Evolutionary conservation across 2,329 filamentous ascomycete species (phyloP).

Genomic region (Arthroderma sp.): DNA sequence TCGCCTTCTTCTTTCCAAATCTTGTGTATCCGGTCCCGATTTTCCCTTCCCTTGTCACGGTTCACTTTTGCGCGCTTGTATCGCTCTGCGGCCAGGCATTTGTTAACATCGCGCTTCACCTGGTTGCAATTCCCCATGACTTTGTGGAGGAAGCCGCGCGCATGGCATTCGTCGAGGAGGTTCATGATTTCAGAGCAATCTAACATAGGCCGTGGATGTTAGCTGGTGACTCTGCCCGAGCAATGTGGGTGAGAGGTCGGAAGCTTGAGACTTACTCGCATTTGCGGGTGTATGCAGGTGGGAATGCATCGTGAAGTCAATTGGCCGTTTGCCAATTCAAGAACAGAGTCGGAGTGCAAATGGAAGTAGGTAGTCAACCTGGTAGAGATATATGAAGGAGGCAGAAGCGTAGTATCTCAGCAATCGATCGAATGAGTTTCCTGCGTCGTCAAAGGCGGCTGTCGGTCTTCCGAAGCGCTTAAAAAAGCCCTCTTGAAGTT

Average conservation of each 20-base stretch:
- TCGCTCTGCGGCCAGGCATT: slow-evolving; percentile 70
- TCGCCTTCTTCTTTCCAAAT: slow-evolving; percentile 52
- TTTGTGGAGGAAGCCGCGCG: slow-evolving; percentile 83
- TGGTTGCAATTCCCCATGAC: slow-evolving; percentile 80
- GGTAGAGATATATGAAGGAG: too few relatives aligned
- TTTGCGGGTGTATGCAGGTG: slow-evolving; percentile 92
- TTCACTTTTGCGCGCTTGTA: slow-evolving; percentile 66
- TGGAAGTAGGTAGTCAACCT: too few relatives aligned
- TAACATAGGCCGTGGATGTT: slow-evolving; percentile 26
- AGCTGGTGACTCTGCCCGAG: neutral
- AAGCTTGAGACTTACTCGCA: slow-evolving; percentile 46
- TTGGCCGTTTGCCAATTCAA: too few relatives aligned
- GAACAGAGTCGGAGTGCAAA: too few relatives aligned
- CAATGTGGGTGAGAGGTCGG: slow-evolving; percentile 3
- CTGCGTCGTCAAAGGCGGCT: too few relatives aligned
- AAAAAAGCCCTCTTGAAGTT: too few relatives aligned
- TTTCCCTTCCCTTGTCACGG: slow-evolving; percentile 53
- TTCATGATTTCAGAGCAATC: slow-evolving; percentile 91
- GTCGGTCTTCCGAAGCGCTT: too few relatives aligned
- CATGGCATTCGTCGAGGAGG: slow-evolving; percentile 90
- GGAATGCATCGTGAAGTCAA: slow-evolving; percentile 65
- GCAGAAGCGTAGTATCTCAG: too few relatives aligned
- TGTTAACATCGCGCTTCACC: slow-evolving; percentile 69
- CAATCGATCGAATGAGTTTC: too few relatives aligned
- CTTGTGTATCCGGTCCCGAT: slow-evolving; percentile 60